phyloP scores from a whole-genome alignment of 805 yeast species.

The Pichia thaimueangensis region DNA sequence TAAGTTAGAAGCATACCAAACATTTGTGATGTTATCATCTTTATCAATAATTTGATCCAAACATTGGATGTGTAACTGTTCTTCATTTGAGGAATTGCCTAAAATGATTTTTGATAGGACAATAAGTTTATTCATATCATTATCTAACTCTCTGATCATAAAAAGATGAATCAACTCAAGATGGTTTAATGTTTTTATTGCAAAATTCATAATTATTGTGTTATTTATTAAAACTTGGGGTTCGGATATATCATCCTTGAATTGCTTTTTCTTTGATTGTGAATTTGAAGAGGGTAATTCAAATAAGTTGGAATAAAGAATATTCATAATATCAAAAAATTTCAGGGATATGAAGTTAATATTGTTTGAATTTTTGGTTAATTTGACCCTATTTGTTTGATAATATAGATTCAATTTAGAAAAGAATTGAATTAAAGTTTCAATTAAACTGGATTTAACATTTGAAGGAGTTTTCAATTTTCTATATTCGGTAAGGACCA shows the following conservation, averaged over 20 bases:
- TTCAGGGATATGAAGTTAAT: constrained; percentile 27
- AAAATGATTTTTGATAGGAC: constrained; percentile 23
- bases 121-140: constrained; percentile 31
- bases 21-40: constrained; percentile 14
- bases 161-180: constrained; percentile 26
- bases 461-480: constrained; percentile 11
- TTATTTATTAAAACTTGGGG: constrained; percentile 8
- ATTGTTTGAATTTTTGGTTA: constrained; percentile 17
- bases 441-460: constrained; percentile 24
- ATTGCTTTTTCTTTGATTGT: constrained; percentile 9
- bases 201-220: constrained; percentile 15
- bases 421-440: constrained; percentile 26
- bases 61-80: constrained; percentile 17
- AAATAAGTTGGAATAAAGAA: constrained; percentile 22
- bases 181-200: constrained; percentile 22
- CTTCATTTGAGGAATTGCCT: constrained; percentile 10
- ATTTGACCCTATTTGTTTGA: constrained; percentile 24
- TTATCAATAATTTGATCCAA: constrained; percentile 15
- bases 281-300: constrained; percentile 14
- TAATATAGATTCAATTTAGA: constrained; percentile 28
- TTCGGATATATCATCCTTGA: constrained; percentile 16
- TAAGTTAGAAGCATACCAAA: constrained; percentile 25
- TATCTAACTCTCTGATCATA: constrained; percentile 26
- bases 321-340: constrained; percentile 24
- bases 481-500: constrained; percentile 18